Evolutionary conservation across 148 eudicot genomes (phyloP).

Genomic region (Chenopodium quinoa): DNA sequence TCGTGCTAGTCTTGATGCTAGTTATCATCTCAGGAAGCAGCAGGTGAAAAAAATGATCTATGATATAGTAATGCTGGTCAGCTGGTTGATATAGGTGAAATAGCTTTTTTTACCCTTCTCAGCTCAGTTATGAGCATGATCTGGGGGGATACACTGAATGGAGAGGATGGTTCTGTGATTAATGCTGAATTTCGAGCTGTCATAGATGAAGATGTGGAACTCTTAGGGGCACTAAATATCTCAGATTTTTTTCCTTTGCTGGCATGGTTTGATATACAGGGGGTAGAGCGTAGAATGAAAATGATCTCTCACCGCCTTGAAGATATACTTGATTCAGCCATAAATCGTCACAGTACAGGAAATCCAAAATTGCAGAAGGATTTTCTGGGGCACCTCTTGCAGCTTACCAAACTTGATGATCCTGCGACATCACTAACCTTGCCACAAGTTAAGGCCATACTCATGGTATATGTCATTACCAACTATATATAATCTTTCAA

Average conservation of each 20-base stretch:
- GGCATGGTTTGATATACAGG: conserved; percentile 36
- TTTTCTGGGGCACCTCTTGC: conserved; percentile 37
- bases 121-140: conserved; percentile 32
- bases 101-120: conserved; percentile 2
- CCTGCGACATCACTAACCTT: conserved; percentile 21
- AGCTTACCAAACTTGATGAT: conserved; percentile 25
- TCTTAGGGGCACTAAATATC: conserved; percentile 37
- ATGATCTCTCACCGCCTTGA: conserved; percentile 4
- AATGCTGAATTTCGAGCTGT: conserved; percentile 30
- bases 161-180: neutral
- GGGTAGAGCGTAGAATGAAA: conserved; percentile 29
- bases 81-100: conserved; percentile 23
- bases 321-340: conserved; percentile 19
- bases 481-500: neutral
- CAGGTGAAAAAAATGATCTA: conserved; percentile 22
- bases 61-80: conserved; percentile 2
- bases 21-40: conserved; percentile 5
- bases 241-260: conserved; percentile 47
- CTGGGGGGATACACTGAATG: conserved; percentile 39
- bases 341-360: neutral
- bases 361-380: conserved; percentile 16
- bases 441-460: conserved; percentile 39
- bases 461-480: conserved; percentile 32
- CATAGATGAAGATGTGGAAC: neutral
- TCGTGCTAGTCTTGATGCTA: conserved; percentile 27